A percentile compares a stretch with the other conserved stretches of the same genome.
phyloP scores from a whole-genome alignment of 1,139 yeast species.

The Yamadazyma triangularis region DNA sequence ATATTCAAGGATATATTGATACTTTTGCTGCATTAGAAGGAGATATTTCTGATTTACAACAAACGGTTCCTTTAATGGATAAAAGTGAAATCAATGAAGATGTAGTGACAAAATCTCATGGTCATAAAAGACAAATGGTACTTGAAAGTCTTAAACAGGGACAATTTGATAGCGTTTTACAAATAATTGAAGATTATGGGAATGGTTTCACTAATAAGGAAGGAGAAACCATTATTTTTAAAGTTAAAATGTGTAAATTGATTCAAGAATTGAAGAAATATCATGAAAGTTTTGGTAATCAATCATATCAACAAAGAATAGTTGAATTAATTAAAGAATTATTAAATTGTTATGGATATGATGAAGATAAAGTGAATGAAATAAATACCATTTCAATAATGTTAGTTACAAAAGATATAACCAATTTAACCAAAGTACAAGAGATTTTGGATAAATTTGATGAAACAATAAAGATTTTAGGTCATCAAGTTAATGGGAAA shows the following conservation, averaged over 20 bases:
- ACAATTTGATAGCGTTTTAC: slow-evolving; percentile 45
- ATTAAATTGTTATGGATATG: slow-evolving; percentile 20
- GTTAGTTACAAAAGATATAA: slow-evolving; percentile 22
- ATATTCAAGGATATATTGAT: slow-evolving; percentile 68
- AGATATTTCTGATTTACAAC: slow-evolving; percentile 36
- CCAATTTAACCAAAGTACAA: slow-evolving; percentile 20
- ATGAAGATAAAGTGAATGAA: slow-evolving; percentile 10
- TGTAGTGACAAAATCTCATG: slow-evolving; percentile 26
- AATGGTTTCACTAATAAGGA: slow-evolving; percentile 28
- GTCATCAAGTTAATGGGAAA: slow-evolving; percentile 22
- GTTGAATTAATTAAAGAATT: slow-evolving; percentile 45
- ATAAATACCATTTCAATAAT: slow-evolving; percentile 26
- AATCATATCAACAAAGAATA: slow-evolving; percentile 13
- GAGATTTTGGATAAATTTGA: slow-evolving; percentile 19
- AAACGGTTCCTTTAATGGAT: slow-evolving; percentile 13
- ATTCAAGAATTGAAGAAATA: slow-evolving; percentile 25
- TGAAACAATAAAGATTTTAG: slow-evolving; percentile 16
- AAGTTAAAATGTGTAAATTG: slow-evolving; percentile 49
- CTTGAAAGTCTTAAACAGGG: slow-evolving; percentile 42
- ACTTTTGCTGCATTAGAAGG: slow-evolving; percentile 58
- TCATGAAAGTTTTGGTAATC: slow-evolving; percentile 14
- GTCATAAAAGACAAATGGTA: slow-evolving; percentile 48
- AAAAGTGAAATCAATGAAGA: slow-evolving; percentile 6
- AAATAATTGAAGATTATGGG: slow-evolving; percentile 45
- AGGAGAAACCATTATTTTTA: slow-evolving; percentile 45